These are phyloP conservation scores for Cytidiella melzeri DNA, from an alignment of 768 basidiomycete species.

Conservation along the genomic window DNA sequence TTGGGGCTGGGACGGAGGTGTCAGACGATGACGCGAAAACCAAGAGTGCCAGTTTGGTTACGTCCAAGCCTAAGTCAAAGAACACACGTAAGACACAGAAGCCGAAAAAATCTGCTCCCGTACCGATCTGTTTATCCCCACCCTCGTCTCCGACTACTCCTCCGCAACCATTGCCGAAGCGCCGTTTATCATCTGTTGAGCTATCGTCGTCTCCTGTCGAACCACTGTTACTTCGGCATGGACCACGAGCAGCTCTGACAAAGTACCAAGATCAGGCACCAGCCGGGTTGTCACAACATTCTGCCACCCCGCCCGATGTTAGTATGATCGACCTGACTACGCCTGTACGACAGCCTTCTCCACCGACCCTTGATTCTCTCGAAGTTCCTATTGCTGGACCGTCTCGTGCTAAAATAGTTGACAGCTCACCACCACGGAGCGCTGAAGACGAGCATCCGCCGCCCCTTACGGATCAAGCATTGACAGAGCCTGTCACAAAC, in stretches of 20 bases:
- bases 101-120: constrained; percentile 2
- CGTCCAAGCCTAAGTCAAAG: constrained; percentile 5
- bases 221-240: not conserved
- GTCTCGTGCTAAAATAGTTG: not conserved
- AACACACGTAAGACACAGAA: not conserved
- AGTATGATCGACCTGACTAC: constrained; percentile 30
- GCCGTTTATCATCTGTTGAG: not conserved
- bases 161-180: not conserved
- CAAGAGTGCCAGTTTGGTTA: constrained; percentile 27
- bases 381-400: not conserved
- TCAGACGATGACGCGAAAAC: constrained; percentile 53
- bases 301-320: constrained; percentile 15
- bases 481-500: not conserved
- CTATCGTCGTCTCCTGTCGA: not conserved
- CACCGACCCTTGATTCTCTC: not conserved
- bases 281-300: constrained; percentile 21
- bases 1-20: constrained; percentile 42
- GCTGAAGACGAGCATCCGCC: not conserved
- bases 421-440: not conserved
- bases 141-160: constrained; percentile 1
- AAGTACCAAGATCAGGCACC: no score
- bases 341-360: constrained; percentile 20
- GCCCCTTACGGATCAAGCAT: not conserved
- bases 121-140: not conserved
- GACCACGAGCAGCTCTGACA: no score